These are phyloP conservation scores for Chaetomium fimeti DNA, from an alignment of 495 filamentous ascomycete species.

Conservation along the genomic window DNA sequence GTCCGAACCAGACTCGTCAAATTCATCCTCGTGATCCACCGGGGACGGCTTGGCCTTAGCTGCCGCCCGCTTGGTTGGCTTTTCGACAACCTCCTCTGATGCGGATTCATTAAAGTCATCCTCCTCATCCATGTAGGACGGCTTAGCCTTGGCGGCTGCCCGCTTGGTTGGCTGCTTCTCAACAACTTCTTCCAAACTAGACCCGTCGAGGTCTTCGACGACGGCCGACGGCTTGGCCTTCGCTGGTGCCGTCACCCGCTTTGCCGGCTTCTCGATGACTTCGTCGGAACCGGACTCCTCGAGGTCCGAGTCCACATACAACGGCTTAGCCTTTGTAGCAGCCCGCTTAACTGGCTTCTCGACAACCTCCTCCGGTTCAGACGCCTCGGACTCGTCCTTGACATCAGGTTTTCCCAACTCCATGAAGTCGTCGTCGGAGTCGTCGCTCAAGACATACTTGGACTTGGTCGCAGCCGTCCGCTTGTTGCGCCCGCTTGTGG, in stretches of 20 bases:
- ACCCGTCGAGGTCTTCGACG: constrained; percentile 22
- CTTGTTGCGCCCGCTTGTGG: constrained; percentile 38
- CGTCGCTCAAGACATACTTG: constrained; percentile 50
- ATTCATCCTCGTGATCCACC: neutral
- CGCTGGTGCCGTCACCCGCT: constrained; percentile 10
- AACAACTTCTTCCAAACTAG: constrained; percentile 17
- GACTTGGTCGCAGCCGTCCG: constrained; percentile 45
- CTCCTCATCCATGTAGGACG: neutral
- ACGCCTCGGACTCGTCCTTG: constrained; percentile 9
- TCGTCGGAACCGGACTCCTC: constrained; percentile 15
- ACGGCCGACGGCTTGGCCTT: constrained; percentile 20
- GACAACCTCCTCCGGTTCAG: constrained; percentile 17
- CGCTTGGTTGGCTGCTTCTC: constrained; percentile 20
- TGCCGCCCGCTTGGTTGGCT: constrained; percentile 23
- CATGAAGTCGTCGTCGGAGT: constrained; percentile 44
- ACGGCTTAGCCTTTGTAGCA: constrained; percentile 3
- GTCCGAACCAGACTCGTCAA: constrained; percentile 37
- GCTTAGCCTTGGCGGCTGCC: constrained; percentile 13
- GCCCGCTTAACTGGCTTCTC: constrained; percentile 21
- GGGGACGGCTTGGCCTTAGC: constrained; percentile 23
- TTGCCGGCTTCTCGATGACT: constrained; percentile 21
- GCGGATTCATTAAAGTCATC: neutral
- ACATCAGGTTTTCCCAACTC: constrained; percentile 28
- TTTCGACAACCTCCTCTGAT: constrained; percentile 18
- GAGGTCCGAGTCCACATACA: neutral